Percentiles rank a stretch among this genome's conserved stretches.
Conservation (phyloP, 805 yeast species). For the Yamadazyma kitorensis region DNA sequence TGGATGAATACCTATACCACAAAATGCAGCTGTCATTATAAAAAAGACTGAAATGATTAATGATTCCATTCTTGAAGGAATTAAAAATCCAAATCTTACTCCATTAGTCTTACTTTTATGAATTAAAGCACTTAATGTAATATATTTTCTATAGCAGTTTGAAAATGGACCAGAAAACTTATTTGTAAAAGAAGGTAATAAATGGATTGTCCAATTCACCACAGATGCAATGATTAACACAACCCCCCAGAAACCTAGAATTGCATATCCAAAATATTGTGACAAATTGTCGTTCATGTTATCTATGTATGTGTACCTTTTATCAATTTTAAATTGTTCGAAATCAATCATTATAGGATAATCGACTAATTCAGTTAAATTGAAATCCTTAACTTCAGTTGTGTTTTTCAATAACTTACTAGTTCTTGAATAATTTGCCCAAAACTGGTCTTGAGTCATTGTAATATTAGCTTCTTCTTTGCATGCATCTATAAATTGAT, state of each 20-base stretch:
- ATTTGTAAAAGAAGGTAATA: constrained; percentile 20
- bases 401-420: constrained; percentile 6
- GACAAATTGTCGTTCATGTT: constrained; percentile 19
- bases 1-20: constrained; percentile 8
- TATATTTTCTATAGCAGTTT: constrained; percentile 16
- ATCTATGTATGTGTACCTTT: background rate
- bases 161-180: constrained; percentile 16
- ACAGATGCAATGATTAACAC: constrained; percentile 33
- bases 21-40: constrained; percentile 15
- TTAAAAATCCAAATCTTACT: constrained; percentile 13
- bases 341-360: constrained; percentile 10
- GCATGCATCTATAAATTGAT: constrained; percentile 14
- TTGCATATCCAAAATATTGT: constrained; percentile 30
- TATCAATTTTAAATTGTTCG: constrained; percentile 3
- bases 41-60: constrained; percentile 36
- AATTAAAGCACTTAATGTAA: constrained; percentile 18
- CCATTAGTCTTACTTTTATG: constrained; percentile 14
- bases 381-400: constrained; percentile 1
- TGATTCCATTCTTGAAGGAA: constrained; percentile 52
- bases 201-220: constrained; percentile 20
- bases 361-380: constrained; percentile 6
- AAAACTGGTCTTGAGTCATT: constrained; percentile 12
- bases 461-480: constrained; percentile 4
- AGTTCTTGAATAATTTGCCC: constrained; percentile 13
- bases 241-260: constrained; percentile 38